Percentiles rank a stretch among this genome's conserved stretches.
phyloP scores from a whole-genome alignment of 495 filamentous ascomycete species.

The Penicillium silybi region DNA sequence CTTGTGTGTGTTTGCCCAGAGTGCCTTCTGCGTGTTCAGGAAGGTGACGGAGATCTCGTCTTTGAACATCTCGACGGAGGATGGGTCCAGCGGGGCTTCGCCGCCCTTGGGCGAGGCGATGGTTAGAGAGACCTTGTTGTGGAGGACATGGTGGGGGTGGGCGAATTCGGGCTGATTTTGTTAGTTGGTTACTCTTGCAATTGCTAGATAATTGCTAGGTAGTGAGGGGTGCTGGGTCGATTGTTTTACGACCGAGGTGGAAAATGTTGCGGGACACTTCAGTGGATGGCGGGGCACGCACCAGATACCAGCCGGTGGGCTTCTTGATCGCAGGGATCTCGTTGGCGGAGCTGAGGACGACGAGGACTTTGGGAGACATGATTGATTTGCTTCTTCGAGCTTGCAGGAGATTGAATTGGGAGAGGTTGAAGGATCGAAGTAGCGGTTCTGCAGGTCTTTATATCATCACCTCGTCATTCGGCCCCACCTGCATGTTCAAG shows the following conservation, averaged over 20 bases:
- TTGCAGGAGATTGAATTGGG: not conserved
- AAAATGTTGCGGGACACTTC: not conserved
- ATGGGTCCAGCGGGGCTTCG: conserved; percentile 61
- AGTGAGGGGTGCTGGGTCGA: no score
- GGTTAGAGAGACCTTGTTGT: conserved; percentile 49
- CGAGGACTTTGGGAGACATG: conserved; percentile 56
- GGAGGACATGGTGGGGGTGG: conserved; percentile 61
- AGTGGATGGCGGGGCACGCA: conserved; percentile 19
- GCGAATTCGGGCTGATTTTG: conserved; percentile 60
- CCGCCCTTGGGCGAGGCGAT: conserved; percentile 68
- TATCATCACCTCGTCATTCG: conserved; percentile 17
- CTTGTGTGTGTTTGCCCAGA: conserved; percentile 62
- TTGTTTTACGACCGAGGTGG: not conserved
- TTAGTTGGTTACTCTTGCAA: not conserved
- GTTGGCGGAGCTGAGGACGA: conserved; percentile 63
- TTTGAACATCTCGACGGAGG: conserved; percentile 58
- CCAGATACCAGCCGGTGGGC: conserved; percentile 66
- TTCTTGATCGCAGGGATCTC: conserved; percentile 48
- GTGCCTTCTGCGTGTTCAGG: conserved; percentile 42
- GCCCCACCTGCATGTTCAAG: not conserved
- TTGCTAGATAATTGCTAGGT: not conserved
- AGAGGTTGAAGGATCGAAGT: not conserved
- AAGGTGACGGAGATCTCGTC: conserved; percentile 53
- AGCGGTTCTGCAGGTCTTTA: not conserved
- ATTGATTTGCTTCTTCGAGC: no score